These are phyloP conservation scores for Posidonia australis DNA, from an alignment of 106 monocot species.

Conservation along the genomic window DNA sequence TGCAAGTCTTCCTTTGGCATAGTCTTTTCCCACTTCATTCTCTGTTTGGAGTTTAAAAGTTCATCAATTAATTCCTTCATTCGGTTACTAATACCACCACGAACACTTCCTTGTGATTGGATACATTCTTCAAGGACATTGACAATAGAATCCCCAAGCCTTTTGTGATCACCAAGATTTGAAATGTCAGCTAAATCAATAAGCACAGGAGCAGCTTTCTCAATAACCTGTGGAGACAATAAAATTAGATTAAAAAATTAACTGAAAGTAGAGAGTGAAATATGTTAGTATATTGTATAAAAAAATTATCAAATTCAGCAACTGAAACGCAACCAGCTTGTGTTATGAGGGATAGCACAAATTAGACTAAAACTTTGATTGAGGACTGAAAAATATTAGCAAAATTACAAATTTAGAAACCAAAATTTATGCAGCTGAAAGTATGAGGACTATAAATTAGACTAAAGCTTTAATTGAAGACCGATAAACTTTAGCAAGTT, in stretches of 20 bases:
- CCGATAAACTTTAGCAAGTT: no score
- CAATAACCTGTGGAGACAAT: constrained; percentile 37
- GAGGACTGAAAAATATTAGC: no score
- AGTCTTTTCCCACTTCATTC: constrained; percentile 55
- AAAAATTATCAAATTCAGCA: no score
- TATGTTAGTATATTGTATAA: not conserved
- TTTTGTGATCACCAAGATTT: constrained; percentile 57
- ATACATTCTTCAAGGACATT: constrained; percentile 49
- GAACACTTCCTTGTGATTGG: constrained; percentile 26
- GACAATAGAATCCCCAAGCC: constrained; percentile 55
- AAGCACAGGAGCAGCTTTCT: constrained; percentile 61
- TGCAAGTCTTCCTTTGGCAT: constrained; percentile 85
- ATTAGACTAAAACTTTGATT: no score
- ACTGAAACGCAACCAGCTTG: no score
- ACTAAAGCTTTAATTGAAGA: no score
- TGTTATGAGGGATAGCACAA: no score
- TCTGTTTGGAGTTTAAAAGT: constrained; percentile 48
- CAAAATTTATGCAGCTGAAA: no score
- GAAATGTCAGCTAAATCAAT: constrained; percentile 64
- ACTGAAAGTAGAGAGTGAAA: not conserved
- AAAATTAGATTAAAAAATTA: not conserved
- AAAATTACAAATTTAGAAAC: no score
- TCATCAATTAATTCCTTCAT: constrained; percentile 54
- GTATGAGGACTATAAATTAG: no score
- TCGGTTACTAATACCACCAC: constrained; percentile 18